Evolutionary conservation across 2,329 filamentous ascomycete genomes (phyloP).

Genomic region (Aspergillus glaucus): DNA sequence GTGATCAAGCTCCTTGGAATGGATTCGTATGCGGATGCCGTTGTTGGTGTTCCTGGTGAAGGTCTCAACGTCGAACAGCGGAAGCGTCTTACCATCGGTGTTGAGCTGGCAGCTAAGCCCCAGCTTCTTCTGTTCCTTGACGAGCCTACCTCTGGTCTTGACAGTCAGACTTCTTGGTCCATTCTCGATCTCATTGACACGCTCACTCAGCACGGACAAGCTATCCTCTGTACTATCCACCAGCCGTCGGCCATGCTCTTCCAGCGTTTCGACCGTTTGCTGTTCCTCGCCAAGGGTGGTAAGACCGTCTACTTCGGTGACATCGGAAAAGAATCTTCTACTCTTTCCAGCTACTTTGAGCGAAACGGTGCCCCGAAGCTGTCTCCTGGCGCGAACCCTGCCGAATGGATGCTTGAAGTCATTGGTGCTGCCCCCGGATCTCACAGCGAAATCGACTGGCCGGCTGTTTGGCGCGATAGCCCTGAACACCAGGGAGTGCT

Average conservation of each 20-base stretch:
- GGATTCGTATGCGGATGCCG: conserved; percentile 80
- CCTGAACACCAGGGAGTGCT: conserved; percentile 53
- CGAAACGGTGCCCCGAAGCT: conserved; percentile 57
- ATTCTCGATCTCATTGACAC: conserved; percentile 85
- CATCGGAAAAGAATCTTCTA: conserved; percentile 55
- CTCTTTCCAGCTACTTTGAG: conserved; percentile 59
- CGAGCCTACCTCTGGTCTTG: conserved; percentile 89
- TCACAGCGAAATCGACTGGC: conserved; percentile 60
- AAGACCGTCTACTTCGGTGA: conserved; percentile 65
- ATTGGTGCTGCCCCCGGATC: conserved; percentile 59
- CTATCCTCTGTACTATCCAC: conserved; percentile 95
- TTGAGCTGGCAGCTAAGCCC: conserved; percentile 91
- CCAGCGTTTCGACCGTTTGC: conserved; percentile 67
- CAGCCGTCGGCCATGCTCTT: conserved; percentile 95
- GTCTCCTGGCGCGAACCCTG: conserved; percentile 60
- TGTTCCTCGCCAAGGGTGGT: conserved; percentile 60
- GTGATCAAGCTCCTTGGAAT: conserved; percentile 88
- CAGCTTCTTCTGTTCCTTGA: conserved; percentile 86
- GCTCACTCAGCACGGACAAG: conserved; percentile 79
- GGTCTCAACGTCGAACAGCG: conserved; percentile 60
- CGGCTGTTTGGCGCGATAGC: conserved; percentile 55
- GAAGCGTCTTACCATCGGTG: conserved; percentile 82
- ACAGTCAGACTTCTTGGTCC: conserved; percentile 89
- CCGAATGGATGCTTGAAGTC: conserved; percentile 65
- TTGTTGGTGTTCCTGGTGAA: conserved; percentile 85